Conservation (phyloP, 23 red algal genomes). For the Pyropia haitanensis region DNA sequence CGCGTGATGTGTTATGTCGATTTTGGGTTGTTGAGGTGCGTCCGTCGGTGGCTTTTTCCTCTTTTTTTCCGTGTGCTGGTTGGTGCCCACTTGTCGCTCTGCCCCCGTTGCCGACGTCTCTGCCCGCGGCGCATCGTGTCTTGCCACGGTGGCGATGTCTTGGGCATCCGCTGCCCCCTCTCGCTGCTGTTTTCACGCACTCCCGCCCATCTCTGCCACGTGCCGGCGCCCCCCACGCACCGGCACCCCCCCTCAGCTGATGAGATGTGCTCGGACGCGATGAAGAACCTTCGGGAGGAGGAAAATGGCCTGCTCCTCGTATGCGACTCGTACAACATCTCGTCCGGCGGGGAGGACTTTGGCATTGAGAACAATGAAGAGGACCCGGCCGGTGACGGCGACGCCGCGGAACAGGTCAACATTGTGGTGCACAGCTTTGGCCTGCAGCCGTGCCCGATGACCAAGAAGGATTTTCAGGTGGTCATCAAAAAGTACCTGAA, state of each 20-base stretch:
- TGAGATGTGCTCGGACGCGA: slow-evolving; percentile 36
- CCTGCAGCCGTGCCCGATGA: slow-evolving; percentile 11
- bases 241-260: neutral
- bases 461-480: slow-evolving; percentile 32
- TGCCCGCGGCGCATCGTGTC: no score
- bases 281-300: slow-evolving; percentile 35
- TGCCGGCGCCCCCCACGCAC: no score
- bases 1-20: no score
- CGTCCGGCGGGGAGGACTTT: slow-evolving; percentile 20
- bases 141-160: no score
- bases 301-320: slow-evolving; percentile 39
- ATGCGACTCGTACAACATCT: slow-evolving; percentile 56
- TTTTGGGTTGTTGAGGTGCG: no score
- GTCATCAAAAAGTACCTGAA: slow-evolving; percentile 38
- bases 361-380: slow-evolving; percentile 41
- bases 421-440: slow-evolving; percentile 34
- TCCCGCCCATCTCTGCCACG: no score
- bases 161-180: no score
- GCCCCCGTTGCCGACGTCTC: no score
- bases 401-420: slow-evolving; percentile 20
- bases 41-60: no score
- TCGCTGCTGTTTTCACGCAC: no score
- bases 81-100: no score
- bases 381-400: slow-evolving; percentile 13
- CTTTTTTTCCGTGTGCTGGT: no score